Percentiles rank a stretch among this genome's conserved stretches.
Evolutionary conservation across 805 yeast genomes (phyloP).

Genomic region (Saturnispora serradocipensis): DNA sequence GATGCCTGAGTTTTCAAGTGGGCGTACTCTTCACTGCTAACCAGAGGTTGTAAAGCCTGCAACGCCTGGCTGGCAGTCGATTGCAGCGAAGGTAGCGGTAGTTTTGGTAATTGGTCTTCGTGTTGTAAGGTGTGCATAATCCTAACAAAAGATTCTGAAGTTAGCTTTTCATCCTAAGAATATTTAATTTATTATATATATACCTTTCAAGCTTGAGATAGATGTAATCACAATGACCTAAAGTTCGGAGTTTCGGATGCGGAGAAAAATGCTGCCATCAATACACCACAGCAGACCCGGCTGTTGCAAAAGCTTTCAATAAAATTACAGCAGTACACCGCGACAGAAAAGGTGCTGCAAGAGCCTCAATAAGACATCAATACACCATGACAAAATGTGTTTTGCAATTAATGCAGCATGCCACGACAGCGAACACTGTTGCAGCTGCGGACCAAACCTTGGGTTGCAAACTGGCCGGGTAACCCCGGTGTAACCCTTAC

Average conservation of each 20-base stretch:
- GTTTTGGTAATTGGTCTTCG: constrained; percentile 40
- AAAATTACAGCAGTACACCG: not conserved
- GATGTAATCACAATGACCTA: not conserved
- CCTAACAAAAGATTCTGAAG: not conserved
- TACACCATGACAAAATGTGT: not conserved
- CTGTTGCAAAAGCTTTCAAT: not conserved
- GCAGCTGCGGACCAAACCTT: not conserved
- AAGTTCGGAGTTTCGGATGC: constrained; percentile 3
- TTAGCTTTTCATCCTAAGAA: not conserved
- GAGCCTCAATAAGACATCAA: not conserved
- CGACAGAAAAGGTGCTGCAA: not conserved
- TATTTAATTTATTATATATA: not conserved
- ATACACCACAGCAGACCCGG: not conserved
- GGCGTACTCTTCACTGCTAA: constrained; percentile 42
- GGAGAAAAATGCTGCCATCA: not conserved
- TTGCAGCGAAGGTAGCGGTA: constrained; percentile 54
- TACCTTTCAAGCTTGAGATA: not conserved
- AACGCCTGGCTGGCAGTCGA: constrained; percentile 45
- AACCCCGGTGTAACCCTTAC: constrained; percentile 9
- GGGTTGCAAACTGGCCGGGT: constrained; percentile 5
- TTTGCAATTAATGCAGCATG: no score
- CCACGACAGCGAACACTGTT: not conserved
- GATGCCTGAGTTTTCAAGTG: constrained; percentile 36
- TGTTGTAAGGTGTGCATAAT: constrained; percentile 21
- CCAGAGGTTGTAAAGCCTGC: constrained; percentile 50